Evolutionary conservation across 75 land plant genomes (phyloP), one percentile per base, ranked within the genome.

Genomic region (Sequoia sempervirens): DNA sequence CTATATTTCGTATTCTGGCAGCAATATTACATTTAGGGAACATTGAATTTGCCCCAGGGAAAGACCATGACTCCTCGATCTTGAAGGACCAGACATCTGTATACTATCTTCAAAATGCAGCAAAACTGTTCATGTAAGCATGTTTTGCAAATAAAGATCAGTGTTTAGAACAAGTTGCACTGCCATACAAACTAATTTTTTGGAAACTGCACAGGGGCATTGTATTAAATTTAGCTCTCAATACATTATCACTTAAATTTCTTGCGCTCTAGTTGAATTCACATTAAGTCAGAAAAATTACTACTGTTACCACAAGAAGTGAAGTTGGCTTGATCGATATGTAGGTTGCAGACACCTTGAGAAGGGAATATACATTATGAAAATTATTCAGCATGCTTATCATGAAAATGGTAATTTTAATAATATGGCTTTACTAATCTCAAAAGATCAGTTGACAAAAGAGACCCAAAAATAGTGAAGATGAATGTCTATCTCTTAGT

Each of bases 1-100:
- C 97, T 12, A 95, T 95, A 83, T 95, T 94, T 84, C 94, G 95
- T 4, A 90, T 86, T 34, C 87, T 95, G 83, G 97, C 97, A 84
- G 94, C 90, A 26, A 95, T 95, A 82, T 82, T 95, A 37, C 97
- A 95, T 89, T 84, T 95, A 80, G 97, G 97, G 3, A 95, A 95
- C 82, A 64, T 95, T 84, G 94, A 94, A 80, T 95, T 95, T 91
- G 88, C 90, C 83, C 93, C 91, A 84, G 97, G 97, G 6, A 89
- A 88, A 79, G 97, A 95, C 86, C 91, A 92, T 86, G 97, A 95
- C 82, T 95, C 97, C 23, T 95, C 97, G 66, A 84, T 82, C 36
- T n/a, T 94, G 28, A 92, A 91, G 81, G 93, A 95, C 64, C 70
- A 91, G n/a, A 88, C 84, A 53, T 92, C 97, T 70, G 82, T 23